phyloP scores from a whole-genome alignment of 176 grass and related monocot genomes.

The Pharus latifolius region DNA sequence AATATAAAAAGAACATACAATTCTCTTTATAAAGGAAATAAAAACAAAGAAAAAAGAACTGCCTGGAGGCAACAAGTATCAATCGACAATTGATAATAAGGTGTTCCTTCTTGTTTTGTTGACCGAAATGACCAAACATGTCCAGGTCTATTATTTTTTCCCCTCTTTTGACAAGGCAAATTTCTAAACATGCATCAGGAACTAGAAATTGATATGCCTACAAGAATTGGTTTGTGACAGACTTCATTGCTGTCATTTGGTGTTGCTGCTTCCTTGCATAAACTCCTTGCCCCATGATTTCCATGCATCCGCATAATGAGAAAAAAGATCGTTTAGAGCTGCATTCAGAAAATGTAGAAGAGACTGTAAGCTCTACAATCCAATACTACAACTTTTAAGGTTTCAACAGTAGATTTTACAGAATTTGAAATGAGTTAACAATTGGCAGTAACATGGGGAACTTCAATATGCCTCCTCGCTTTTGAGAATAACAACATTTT shows the following conservation, averaged over 20 bases:
- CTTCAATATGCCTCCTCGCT: not conserved
- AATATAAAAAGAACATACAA: no score
- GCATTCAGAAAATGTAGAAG: slow-evolving; percentile 7
- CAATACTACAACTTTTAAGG: not conserved
- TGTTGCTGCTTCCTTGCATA: slow-evolving; percentile 18
- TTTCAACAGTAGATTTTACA: not conserved
- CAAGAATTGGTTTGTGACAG: slow-evolving; percentile 7
- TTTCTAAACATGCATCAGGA: slow-evolving; percentile 10
- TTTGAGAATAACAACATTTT: not conserved
- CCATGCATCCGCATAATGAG: slow-evolving; percentile 86
- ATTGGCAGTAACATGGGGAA: not conserved
- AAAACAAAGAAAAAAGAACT: no score
- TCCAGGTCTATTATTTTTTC: no score
- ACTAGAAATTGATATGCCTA: slow-evolving; percentile 12
- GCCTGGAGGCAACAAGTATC: no score
- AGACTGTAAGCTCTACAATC: not conserved
- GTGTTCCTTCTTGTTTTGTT: no score
- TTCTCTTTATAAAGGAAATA: no score
- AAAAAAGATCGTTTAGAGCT: slow-evolving; percentile 85
- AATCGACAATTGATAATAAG: no score
- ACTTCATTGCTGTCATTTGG: slow-evolving; percentile 1
- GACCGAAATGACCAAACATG: no score
- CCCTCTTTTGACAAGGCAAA: not conserved
- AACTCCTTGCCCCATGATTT: slow-evolving; percentile 65
- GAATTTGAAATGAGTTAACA: not conserved